Percentiles rank a stretch among this genome's conserved stretches.
Conservation (phyloP, 2,329 filamentous ascomycete species). For the Pseudopithomyces maydicus region DNA sequence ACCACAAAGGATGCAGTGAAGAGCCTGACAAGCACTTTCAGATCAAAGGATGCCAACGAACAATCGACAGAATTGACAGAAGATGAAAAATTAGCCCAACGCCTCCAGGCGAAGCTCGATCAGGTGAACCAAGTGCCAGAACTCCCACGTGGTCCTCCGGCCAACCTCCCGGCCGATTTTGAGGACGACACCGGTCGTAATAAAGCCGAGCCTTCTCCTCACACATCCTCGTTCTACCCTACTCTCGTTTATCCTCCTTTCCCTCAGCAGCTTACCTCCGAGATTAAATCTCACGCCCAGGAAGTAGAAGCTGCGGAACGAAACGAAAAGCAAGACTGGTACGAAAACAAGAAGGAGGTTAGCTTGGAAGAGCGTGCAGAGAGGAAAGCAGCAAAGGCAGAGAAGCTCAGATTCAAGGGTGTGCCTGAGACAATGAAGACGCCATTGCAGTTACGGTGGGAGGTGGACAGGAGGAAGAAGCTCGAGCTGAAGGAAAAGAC, state of each 20-base stretch:
- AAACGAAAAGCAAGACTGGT: constrained; percentile 50
- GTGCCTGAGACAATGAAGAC: constrained; percentile 38
- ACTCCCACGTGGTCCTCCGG: background rate
- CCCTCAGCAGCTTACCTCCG: constrained; percentile 77
- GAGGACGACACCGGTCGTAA: constrained; percentile 68
- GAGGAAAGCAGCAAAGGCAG: constrained; percentile 7
- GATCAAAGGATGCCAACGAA: background rate
- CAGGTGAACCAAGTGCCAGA: constrained; percentile 13
- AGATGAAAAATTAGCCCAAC: constrained; percentile 3
- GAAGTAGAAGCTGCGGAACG: background rate
- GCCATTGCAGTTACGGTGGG: constrained; percentile 40
- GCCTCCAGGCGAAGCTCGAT: constrained; percentile 16
- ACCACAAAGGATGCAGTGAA: background rate
- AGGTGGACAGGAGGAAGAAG: constrained; percentile 34
- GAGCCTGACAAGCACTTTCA: background rate
- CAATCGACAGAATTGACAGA: constrained; percentile 18
- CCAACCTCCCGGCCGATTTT: constrained; percentile 12
- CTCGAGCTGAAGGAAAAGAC: constrained; percentile 20
- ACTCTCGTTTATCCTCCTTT: constrained; percentile 78
- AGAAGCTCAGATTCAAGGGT: constrained; percentile 9
- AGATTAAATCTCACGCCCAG: constrained; percentile 60
- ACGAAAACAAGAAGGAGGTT: constrained; percentile 53
- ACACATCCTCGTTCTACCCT: constrained; percentile 69
- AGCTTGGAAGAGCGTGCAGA: constrained; percentile 23
- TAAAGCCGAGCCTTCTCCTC: background rate